Base-by-base conservation (phyloP, 2,329 filamentous ascomycete species). In the Pyrenochaeta sp. region DNA sequence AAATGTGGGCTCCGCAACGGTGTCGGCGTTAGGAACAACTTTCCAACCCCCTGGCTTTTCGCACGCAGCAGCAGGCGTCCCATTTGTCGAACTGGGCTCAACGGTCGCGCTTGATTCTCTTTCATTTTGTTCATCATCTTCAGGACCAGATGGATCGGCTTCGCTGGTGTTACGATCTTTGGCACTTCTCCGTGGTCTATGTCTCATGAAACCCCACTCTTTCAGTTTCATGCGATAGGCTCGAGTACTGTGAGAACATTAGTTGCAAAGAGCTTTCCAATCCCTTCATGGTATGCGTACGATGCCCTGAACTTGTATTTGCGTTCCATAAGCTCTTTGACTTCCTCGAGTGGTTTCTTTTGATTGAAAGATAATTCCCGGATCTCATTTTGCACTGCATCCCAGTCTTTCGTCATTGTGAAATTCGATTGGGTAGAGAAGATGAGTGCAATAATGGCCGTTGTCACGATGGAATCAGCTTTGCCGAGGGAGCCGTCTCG, bases 211-310 rank as follows among this genome's bases (percentile, higher is more conserved):
- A 1, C 65, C 65, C 67, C 67, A 71, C 41, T 71, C 67, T 45
- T 67, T 68, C 26, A 71, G 28, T 39, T 68, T 71, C 62, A 68
- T 67, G 10, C 67, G 60, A 51, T 69, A 71, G 9, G 68, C 65
- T 36, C 68, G 51, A 6, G 65, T 71, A 1, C 67, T 69, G 20
- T n/a, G 11, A 2, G 1, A 17, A 7, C 6, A 17, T 57, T 8
- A 57, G 49, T 9, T 23, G 11, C 7, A 6, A 4, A 32, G n/a
- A 36, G 7, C 6, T 6, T 13, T 14, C 11, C 21, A 14, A 19
- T n/a, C n/a, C n/a, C n/a, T n/a, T n/a, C n/a, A n/a, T n/a, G n/a
- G n/a, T n/a, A 7, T 7, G 62, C 66, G 53, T 48, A 71, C 68
- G 68, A 71, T 36, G 68, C 67, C 26, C 53, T 57, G 23, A 69